Evolutionary conservation across 2,329 filamentous ascomycete species (phyloP).

Genomic region (Neofusicoccum sp.): DNA sequence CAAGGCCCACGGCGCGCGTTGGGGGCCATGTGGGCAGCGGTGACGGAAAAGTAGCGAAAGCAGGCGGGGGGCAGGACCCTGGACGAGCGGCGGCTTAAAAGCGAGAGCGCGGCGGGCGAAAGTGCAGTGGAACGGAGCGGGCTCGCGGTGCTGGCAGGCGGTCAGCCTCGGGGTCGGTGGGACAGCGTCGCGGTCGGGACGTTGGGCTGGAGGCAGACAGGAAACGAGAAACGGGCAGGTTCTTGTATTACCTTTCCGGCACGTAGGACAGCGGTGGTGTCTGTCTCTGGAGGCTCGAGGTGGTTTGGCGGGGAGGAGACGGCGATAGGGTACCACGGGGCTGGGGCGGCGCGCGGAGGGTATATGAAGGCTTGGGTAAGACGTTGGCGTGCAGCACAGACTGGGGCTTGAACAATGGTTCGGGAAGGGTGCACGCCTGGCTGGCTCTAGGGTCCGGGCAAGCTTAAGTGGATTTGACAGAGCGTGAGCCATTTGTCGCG

Average conservation of each 20-base stretch:
- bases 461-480: conserved; percentile 21
- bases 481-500: conserved; percentile 17
- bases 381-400: conserved; percentile 18
- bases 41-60: background rate
- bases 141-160: background rate
- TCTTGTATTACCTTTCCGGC: conserved; percentile 16
- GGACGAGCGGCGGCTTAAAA: background rate
- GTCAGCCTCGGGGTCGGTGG: conserved; percentile 7
- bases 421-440: conserved; percentile 19
- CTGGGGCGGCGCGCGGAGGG: conserved; percentile 17
- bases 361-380: conserved; percentile 22
- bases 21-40: conserved; percentile 12
- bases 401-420: conserved; percentile 19
- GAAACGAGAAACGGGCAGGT: conserved; percentile 15
- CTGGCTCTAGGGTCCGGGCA: conserved; percentile 21
- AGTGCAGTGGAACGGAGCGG: background rate
- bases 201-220: conserved; percentile 8
- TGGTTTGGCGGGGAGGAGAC: conserved; percentile 16
- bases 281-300: background rate
- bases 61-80: background rate
- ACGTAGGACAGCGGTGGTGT: background rate
- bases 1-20: conserved; percentile 72
- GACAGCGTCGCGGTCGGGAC: conserved; percentile 5
- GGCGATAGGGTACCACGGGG: conserved; percentile 20
- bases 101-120: background rate